phyloP scores from a whole-genome alignment of 192 early-diverging fungal species.

The Backusella circina region DNA sequence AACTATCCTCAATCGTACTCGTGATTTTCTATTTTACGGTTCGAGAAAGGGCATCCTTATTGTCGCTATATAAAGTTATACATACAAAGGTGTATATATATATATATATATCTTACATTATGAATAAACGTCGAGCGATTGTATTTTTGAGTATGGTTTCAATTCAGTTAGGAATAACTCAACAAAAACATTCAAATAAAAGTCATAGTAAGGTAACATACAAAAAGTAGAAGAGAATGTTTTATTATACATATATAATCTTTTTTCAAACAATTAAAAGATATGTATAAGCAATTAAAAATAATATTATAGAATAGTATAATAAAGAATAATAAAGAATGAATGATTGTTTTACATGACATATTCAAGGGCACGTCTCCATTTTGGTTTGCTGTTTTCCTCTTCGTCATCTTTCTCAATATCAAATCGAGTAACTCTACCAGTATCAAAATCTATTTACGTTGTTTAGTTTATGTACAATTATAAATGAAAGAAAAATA shows the following conservation, averaged over 20 bases:
- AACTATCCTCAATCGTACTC: too few relatives aligned
- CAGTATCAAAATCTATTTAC: constrained; percentile 19
- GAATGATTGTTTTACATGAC: background rate
- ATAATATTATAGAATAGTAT: background rate
- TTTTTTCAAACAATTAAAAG: background rate
- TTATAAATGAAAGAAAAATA: background rate
- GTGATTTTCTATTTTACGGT: too few relatives aligned
- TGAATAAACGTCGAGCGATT: too few relatives aligned
- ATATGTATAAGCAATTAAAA: background rate
- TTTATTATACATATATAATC: background rate
- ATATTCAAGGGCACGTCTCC: background rate
- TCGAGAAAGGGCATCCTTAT: too few relatives aligned
- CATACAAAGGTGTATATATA: too few relatives aligned
- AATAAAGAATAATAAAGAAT: background rate
- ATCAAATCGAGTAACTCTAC: constrained; percentile 18
- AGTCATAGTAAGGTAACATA: background rate
- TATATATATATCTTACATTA: too few relatives aligned
- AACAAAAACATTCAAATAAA: too few relatives aligned
- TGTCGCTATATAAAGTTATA: too few relatives aligned
- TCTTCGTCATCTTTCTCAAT: constrained; percentile 21
- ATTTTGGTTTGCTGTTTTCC: background rate
- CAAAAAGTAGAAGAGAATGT: background rate
- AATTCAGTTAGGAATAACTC: too few relatives aligned
- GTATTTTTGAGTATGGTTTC: too few relatives aligned
- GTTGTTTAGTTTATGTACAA: background rate